Evolutionary conservation across 352 stramenopile genomes (phyloP).

Genomic region (Globisporangium echinulatum): DNA sequence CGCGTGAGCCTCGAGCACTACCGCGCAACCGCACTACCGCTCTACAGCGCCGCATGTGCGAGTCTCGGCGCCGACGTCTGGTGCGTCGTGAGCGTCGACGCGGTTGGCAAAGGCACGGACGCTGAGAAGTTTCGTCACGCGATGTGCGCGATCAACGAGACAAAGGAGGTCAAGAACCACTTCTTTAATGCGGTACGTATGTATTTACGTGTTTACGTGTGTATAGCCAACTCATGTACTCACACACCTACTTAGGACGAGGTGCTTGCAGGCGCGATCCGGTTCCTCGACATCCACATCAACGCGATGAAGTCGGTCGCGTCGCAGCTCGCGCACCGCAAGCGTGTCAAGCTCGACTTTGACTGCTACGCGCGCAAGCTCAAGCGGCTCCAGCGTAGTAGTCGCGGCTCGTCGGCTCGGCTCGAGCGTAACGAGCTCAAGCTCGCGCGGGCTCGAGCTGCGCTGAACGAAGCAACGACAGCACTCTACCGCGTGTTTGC

Average conservation of each 20-base stretch:
- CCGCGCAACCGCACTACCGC: constrained; percentile 42
- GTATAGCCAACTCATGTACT: background rate
- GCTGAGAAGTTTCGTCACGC: constrained; percentile 67
- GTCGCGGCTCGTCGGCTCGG: constrained; percentile 12
- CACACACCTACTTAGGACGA: constrained; percentile 30
- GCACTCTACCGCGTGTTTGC: constrained; percentile 70
- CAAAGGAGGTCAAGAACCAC: constrained; percentile 68
- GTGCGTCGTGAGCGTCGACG: constrained; percentile 64
- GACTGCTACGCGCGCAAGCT: constrained; percentile 64
- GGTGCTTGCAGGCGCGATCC: constrained; percentile 46
- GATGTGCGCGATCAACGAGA: constrained; percentile 74
- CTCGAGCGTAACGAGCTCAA: constrained; percentile 61
- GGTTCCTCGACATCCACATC: constrained; percentile 70
- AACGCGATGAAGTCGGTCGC: constrained; percentile 70
- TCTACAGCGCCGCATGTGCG: constrained; percentile 58
- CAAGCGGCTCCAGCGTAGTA: constrained; percentile 19
- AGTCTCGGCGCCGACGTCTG: constrained; percentile 64
- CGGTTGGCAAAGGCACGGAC: constrained; percentile 51
- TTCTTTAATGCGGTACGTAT: constrained; percentile 56
- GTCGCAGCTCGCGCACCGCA: constrained; percentile 64
- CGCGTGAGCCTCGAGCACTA: constrained; percentile 65
- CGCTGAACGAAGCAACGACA: constrained; percentile 45
- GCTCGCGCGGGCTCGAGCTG: constrained; percentile 31
- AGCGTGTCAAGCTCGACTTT: constrained; percentile 64
- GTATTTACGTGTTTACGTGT: background rate